Percentiles rank a stretch among this genome's conserved stretches.
Conservation (phyloP, 2,329 filamentous ascomycete genomes). For the Cordyceps sp. region DNA sequence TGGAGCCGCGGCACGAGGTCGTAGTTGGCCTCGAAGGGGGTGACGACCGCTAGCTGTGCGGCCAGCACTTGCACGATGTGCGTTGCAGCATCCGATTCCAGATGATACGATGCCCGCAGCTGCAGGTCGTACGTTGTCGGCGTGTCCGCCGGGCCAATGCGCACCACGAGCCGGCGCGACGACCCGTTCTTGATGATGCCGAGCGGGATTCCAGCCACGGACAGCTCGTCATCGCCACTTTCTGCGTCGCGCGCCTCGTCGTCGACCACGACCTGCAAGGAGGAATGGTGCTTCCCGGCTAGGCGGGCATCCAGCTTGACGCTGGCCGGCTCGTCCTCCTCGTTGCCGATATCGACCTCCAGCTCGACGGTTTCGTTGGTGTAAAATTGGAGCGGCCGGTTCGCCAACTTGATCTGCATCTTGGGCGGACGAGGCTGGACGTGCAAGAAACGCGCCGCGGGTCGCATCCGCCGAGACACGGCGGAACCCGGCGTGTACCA, state of each 20-base stretch:
- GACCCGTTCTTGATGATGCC: slow-evolving; percentile 30
- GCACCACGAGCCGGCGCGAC: slow-evolving; percentile 26
- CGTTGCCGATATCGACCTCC: slow-evolving; percentile 56
- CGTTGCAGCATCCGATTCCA: slow-evolving; percentile 65
- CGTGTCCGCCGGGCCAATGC: slow-evolving; percentile 30
- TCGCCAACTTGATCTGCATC: slow-evolving; percentile 54
- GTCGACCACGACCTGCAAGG: slow-evolving; percentile 23
- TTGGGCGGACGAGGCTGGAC: slow-evolving; percentile 86
- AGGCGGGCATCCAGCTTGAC: slow-evolving; percentile 55
- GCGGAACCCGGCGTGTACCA: slow-evolving; percentile 32
- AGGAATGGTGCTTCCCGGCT: slow-evolving; percentile 37
- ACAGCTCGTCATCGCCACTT: slow-evolving; percentile 20
- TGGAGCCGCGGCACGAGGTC: slow-evolving; percentile 71
- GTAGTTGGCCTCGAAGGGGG: slow-evolving; percentile 84
- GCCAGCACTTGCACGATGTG: slow-evolving; percentile 59
- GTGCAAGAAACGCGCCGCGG: slow-evolving; percentile 40
- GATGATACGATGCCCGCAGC: slow-evolving; percentile 59
- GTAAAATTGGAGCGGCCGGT: slow-evolving; percentile 59
- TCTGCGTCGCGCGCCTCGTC: slow-evolving; percentile 17
- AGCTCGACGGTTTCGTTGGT: slow-evolving; percentile 63
- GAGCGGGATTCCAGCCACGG: slow-evolving; percentile 24
- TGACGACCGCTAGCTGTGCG: slow-evolving; percentile 55
- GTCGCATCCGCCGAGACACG: slow-evolving; percentile 29
- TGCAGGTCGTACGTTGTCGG: slow-evolving; percentile 49
- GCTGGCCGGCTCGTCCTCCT: slow-evolving; percentile 63